Evolutionary conservation across 2,329 filamentous ascomycete species (phyloP), one percentile per base, ranked within the genome.

Genomic region (Beauveria australis): DNA sequence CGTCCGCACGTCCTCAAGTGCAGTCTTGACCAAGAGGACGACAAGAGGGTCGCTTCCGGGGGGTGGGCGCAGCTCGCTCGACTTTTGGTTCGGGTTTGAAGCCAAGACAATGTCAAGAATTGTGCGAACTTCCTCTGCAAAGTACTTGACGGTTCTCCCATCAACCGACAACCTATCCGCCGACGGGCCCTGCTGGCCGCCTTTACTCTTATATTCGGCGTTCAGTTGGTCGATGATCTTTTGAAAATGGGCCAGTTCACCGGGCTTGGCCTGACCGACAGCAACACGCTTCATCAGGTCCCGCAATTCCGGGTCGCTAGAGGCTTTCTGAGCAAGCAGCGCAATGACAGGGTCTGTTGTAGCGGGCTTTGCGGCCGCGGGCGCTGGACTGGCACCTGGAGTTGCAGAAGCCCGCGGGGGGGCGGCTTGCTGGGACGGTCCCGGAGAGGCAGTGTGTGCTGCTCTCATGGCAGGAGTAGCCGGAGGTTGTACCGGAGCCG

Each of bases 241-340:
- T 70, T 94, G 90, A 66, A 94, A 94, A 63, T 86, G 83, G 52
- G 85, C 84, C 14, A 94, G 75, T 70, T 94, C 89, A 16, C 85
- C 82, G 43, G 84, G 81, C 14, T 83, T 85, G 0, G 90, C 90
- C 65, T 87, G 82, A 1, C 89, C 89, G 30, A 87, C 85, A 0
- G 90, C 90, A 0, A 94, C 90, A 58, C 89, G 84, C 71, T 91
- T 91, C 90, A 94, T 94, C 0, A 94, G 77, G 41, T 88, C 85
- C 61, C 91, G 87, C 10, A 94, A 76, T 60, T 88, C 81, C 0
- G 85, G 81, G 69, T 94, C 88, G 28, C 83, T 85, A 0, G 88
- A 89, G 7, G 90, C 90, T 64, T 85, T 84, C 67, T 90, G 87
- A 0, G 90, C 90, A 28, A 94, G 76, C 64, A 89, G 85, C 55